Evolutionary conservation across 139 green algal genomes (phyloP).

Genomic region (Raphidocelis subcapitata): DNA sequence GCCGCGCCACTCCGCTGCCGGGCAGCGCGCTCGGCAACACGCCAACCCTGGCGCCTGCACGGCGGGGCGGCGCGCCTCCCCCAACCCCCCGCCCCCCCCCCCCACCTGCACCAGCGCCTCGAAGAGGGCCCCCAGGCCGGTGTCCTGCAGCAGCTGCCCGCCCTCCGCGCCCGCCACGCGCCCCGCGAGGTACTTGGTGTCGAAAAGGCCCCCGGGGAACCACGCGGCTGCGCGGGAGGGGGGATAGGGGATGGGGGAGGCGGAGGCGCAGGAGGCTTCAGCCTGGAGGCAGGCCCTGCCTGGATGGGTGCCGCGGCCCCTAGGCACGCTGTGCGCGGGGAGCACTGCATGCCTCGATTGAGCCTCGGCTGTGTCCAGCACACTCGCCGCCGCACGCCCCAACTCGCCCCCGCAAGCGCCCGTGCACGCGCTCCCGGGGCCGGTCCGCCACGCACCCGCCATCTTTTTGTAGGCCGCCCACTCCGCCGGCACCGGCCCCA

Average conservation of each 20-base stretch:
- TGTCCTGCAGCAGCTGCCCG: conserved; percentile 15
- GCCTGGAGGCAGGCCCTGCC: no score
- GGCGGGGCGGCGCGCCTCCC: not conserved
- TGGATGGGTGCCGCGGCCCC: no score
- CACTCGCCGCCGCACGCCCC: no score
- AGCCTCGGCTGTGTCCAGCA: no score
- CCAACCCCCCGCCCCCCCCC: not conserved
- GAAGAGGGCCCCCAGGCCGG: conserved; percentile 18
- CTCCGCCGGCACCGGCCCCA: conserved; percentile 14
- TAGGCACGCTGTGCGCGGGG: no score
- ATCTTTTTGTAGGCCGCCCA: conserved; percentile 62
- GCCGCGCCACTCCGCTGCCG: not conserved
- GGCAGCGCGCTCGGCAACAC: not conserved
- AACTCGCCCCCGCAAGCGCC: no score
- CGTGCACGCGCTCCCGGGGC: no score
- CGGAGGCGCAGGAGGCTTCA: no score
- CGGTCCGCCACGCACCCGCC: conserved; percentile 10
- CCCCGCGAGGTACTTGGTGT: conserved; percentile 68
- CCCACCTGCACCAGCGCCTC: conserved; percentile 1
- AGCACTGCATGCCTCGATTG: no score
- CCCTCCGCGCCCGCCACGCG: not conserved
- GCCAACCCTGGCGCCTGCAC: not conserved
- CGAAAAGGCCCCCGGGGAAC: conserved; percentile 73
- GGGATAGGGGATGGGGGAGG: no score
- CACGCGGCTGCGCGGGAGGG: no score